Conservation (phyloP, 1,284 basidiomycete species). For the Trametes sp. region DNA sequence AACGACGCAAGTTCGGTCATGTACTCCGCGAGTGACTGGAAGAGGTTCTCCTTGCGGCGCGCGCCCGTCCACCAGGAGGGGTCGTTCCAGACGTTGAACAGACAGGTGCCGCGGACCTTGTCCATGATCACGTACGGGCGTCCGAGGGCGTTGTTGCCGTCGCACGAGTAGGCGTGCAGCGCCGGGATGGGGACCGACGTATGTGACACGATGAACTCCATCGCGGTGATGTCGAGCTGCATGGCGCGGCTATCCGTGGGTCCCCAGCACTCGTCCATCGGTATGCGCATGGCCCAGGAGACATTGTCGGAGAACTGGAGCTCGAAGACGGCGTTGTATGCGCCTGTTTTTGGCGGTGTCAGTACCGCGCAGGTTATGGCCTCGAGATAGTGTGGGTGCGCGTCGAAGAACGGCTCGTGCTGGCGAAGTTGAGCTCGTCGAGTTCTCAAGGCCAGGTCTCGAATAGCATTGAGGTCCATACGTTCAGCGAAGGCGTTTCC, state of each 20-base stretch:
- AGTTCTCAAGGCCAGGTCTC: neutral
- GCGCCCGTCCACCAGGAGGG: slow-evolving; percentile 10
- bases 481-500: neutral
- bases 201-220: slow-evolving; percentile 1
- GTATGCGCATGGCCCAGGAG: slow-evolving; percentile 5
- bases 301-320: slow-evolving; percentile 4
- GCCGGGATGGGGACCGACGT: slow-evolving; percentile 4
- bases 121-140: slow-evolving; percentile 14
- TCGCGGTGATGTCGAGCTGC: slow-evolving; percentile 1
- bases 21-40: slow-evolving; percentile 7
- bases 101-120: slow-evolving; percentile 4
- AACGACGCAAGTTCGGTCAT: slow-evolving; percentile 6
- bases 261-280: neutral
- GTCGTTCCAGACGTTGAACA: slow-evolving; percentile 1
- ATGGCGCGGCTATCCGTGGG: neutral
- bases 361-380: neutral
- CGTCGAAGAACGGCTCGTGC: too few relatives aligned
- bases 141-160: slow-evolving; percentile 3
- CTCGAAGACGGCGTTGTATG: slow-evolving; percentile 7
- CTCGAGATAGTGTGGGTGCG: too few relatives aligned
- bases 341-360: neutral
- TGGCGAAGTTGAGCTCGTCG: neutral
- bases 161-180: slow-evolving; percentile 8
- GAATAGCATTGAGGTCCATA: neutral
- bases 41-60: neutral